A percentile compares a stretch with the other conserved stretches of the same genome.
phyloP scores from a whole-genome alignment of 2,329 filamentous ascomycete species.

The Hypoxylon sp. region DNA sequence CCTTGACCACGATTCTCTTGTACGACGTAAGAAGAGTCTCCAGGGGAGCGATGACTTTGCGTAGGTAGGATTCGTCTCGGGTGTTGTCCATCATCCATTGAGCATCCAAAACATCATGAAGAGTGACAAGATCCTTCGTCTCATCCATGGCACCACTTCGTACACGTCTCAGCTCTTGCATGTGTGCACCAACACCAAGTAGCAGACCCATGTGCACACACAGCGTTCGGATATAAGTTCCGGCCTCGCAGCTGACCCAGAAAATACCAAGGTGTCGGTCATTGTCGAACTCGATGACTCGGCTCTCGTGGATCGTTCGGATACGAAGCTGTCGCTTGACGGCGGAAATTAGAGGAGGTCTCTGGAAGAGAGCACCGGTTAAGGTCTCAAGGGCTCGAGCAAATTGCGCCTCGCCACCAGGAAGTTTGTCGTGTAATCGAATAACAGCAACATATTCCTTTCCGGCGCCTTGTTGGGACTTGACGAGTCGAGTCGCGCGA shows the following conservation, averaged over 20 bases:
- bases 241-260: slow-evolving; percentile 99
- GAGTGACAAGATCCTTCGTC: slow-evolving; percentile 87
- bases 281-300: slow-evolving; percentile 97
- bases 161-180: slow-evolving; percentile 97
- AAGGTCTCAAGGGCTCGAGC: slow-evolving; percentile 94
- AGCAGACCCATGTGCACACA: slow-evolving; percentile 90
- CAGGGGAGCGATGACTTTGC: slow-evolving; percentile 90
- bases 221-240: slow-evolving; percentile 98
- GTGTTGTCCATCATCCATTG: slow-evolving; percentile 98
- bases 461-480: slow-evolving; percentile 98
- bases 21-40: slow-evolving; percentile 93
- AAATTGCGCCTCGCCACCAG: slow-evolving; percentile 93
- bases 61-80: slow-evolving; percentile 92
- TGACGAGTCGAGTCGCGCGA: slow-evolving; percentile 96
- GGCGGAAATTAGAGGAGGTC: slow-evolving; percentile 95
- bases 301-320: slow-evolving; percentile 97
- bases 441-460: slow-evolving; percentile 99
- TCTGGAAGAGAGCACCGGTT: slow-evolving; percentile 96
- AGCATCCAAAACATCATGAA: slow-evolving; percentile 95
- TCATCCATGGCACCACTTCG: slow-evolving; percentile 96
- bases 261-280: slow-evolving; percentile 97
- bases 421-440: slow-evolving; percentile 93
- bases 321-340: slow-evolving; percentile 99
- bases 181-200: slow-evolving; percentile 90
- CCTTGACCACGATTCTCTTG: slow-evolving; percentile 98